A percentile compares a stretch with the other conserved stretches of the same genome.
phyloP scores from a whole-genome alignment of 78 protist species.

The Dictyostelium brefeldianum region DNA sequence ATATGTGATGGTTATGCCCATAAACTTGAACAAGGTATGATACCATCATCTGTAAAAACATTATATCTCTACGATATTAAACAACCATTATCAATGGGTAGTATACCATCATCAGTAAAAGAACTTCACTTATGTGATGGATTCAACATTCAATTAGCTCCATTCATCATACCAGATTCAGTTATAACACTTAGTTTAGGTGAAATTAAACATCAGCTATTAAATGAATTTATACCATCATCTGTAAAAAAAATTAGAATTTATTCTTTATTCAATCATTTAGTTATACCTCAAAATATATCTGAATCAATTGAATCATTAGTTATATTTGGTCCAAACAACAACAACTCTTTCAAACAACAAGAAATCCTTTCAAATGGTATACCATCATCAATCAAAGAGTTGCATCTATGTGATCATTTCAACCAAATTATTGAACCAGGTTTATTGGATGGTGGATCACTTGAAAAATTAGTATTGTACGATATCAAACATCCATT shows the following conservation, averaged over 20 bases:
- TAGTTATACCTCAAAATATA: background rate
- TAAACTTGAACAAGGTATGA: background rate
- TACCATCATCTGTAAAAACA: background rate
- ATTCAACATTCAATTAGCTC: background rate
- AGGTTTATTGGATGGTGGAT: background rate
- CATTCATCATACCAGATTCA: background rate
- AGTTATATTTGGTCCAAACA: background rate
- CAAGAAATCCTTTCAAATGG: background rate
- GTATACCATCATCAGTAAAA: background rate
- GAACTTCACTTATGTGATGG: background rate
- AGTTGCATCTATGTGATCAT: slow-evolving; percentile 1
- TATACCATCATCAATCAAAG: background rate
- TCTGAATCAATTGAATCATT: background rate
- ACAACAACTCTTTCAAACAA: background rate
- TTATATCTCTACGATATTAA: background rate
- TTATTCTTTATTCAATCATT: background rate
- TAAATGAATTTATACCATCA: background rate
- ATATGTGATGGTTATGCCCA: slow-evolving; percentile 10
- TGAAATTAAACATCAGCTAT: background rate
- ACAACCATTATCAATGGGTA: slow-evolving; percentile 20
- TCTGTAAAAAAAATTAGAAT: background rate
- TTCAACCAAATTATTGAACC: background rate
- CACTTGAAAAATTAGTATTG: background rate
- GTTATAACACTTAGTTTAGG: background rate
- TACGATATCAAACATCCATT: background rate